Evolutionary conservation across 2,329 filamentous ascomycete genomes (phyloP), one percentile per base, ranked within the genome.

Genomic region (Colletotrichum lini): DNA sequence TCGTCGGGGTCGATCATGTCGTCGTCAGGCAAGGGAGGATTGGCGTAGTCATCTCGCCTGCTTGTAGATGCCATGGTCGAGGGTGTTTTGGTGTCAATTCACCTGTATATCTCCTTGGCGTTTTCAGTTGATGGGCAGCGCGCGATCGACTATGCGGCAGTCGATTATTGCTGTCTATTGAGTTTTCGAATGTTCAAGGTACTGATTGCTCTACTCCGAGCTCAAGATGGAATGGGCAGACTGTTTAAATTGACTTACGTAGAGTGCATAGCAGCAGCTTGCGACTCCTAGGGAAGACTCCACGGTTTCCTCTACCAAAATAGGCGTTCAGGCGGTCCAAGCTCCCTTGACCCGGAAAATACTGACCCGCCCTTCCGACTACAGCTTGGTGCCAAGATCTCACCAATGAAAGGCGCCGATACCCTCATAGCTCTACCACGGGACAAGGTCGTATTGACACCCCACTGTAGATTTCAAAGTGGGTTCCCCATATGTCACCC

Each of bases 1-100:
- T 95, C 91, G 85, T 94, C 92, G 4, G 92, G 91, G 77, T 95
- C 93, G 82, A 95, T 94, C 77, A 95, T 82, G 76, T 94, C 92
- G 76, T 92, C 91, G 72, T 92, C 89, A 58, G 89, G 85, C 73
- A 92, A 83, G 72, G 89, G 85, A 69, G 90, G 88, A 74, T 88
- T 88, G 78, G 89, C 85, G 78, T 91, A 90, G 78, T 91, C 88
- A 79, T 89, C 87, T 77, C 81, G 82, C 74, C 81, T 80, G 77
- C 79, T 84, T 65, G 84, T 80, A 42, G 86, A 80, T 63, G 86
- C 82, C 86, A 88, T 89, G 70, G 73, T 78, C 26, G 53, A 18
- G 38, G 38, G 16, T 54, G 13, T 15, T 30, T 9, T 44, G 16
- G 18, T 52, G 13, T 9, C 7, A 30, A 21, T 13, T 38, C 38